These are phyloP conservation scores for Lotmaria passim DNA, from an alignment of 208 protist genomes.

Conservation along the genomic window DNA sequence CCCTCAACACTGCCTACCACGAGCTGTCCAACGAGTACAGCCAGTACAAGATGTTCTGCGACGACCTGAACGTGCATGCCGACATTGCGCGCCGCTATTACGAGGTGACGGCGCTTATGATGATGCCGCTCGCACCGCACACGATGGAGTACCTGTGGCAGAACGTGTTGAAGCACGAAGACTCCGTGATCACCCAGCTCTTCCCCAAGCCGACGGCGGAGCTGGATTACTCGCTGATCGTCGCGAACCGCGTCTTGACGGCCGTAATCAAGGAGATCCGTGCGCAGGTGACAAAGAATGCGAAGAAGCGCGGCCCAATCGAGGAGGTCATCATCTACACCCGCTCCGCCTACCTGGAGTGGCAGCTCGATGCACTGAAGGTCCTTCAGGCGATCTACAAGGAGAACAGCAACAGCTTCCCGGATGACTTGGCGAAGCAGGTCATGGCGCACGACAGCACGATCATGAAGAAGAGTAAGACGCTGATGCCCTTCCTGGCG, in stretches of 20 bases:
- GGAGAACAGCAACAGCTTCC: constrained; percentile 57
- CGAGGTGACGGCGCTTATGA: constrained; percentile 92
- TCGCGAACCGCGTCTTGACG: constrained; percentile 79
- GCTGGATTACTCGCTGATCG: constrained; percentile 77
- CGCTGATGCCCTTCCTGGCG: constrained; percentile 90
- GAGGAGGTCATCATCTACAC: constrained; percentile 82
- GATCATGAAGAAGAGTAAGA: constrained; percentile 76
- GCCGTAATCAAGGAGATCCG: constrained; percentile 89
- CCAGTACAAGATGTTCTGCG: constrained; percentile 91
- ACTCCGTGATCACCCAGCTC: constrained; percentile 59
- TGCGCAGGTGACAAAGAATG: constrained; percentile 73
- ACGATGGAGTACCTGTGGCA: constrained; percentile 96
- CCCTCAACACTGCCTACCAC: constrained; percentile 95
- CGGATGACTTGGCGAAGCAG: constrained; percentile 71
- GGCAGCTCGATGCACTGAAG: constrained; percentile 83
- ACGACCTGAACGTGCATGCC: constrained; percentile 69
- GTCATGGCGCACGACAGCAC: constrained; percentile 23
- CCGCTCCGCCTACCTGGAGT: constrained; percentile 55
- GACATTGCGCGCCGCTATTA: constrained; percentile 91
- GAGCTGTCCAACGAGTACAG: constrained; percentile 93
- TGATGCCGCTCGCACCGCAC: constrained; percentile 98
- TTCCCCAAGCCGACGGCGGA: constrained; percentile 72
- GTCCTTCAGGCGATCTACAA: constrained; percentile 67
- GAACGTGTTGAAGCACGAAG: constrained; percentile 71
- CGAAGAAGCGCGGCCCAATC: constrained; percentile 80